Evolutionary conservation across 257 asterid genomes (phyloP).

Genomic region (Primulina huaijiensis): DNA sequence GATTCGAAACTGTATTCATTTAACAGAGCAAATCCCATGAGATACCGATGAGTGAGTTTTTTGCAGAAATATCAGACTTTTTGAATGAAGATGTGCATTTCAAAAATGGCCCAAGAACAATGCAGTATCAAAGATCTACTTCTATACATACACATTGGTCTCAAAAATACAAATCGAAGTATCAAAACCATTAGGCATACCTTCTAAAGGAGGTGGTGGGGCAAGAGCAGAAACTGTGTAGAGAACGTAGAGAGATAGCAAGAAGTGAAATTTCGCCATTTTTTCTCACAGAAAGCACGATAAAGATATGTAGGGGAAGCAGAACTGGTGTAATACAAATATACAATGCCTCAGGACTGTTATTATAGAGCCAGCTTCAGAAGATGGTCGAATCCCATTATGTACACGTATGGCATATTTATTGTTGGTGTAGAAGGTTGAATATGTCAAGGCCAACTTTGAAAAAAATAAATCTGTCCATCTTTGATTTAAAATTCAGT

Average conservation of each 20-base stretch:
- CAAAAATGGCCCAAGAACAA: not conserved
- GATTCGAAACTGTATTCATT: not conserved
- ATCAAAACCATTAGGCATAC: constrained; percentile 28
- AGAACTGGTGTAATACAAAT: not conserved
- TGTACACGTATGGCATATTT: not conserved
- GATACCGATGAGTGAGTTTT: too few relatives aligned
- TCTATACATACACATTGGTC: not conserved
- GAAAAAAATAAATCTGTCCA: too few relatives aligned
- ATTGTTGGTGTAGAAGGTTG: not conserved
- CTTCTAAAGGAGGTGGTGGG: constrained; percentile 59
- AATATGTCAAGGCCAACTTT: too few relatives aligned
- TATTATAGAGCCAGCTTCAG: not conserved
- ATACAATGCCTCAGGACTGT: not conserved
- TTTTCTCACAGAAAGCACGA: not conserved
- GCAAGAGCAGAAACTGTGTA: constrained; percentile 36
- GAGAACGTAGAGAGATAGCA: constrained; percentile 40
- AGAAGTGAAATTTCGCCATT: constrained; percentile 42
- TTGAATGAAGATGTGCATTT: not conserved
- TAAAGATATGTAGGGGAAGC: not conserved
- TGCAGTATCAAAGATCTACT: constrained; percentile 10
- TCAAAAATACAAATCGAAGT: not conserved
- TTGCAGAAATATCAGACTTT: not conserved
- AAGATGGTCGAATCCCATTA: not conserved
- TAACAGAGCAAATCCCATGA: not conserved
- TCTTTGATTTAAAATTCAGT: too few relatives aligned